Evolutionary conservation across 805 yeast genomes (phyloP), one percentile per base, ranked within the genome.

Genomic region (Wickerhamiella allomyrinae): DNA sequence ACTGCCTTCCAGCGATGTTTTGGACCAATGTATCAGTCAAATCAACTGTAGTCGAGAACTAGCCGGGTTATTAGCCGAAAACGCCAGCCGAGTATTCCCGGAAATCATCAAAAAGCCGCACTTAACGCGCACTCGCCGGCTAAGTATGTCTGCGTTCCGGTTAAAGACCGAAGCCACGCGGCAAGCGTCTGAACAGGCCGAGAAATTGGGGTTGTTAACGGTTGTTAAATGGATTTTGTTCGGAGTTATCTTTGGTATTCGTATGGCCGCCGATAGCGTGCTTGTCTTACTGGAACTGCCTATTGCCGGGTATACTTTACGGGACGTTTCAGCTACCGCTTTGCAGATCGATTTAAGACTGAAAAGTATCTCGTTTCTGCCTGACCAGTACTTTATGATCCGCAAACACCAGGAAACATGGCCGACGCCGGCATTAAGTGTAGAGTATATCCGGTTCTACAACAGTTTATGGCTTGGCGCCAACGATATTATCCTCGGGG

Each of bases 381-480:
- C 96, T 0, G 67, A 73, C 2, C 96, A 87, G 55, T 83, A 80
- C 51, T 57, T 75, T 39, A 71, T 76, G 37, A 68, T 79, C 19
- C 52, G 74, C 64, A 50, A 57, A 47, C 42, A 59, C 48, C 53
- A 65, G 50, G 51, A 59, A 47, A 50, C 62, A 55, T 56, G 71
- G 70, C 29, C 61, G 59, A 52, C 57, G 52, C 49, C 61, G 2
- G 55, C 51, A n/a, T 52, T 58, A 40, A 78, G 66, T 62, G 63
- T 57, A 47, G 72, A 55, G 58, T 70, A 55, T 63, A 72, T 54
- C 66, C 78, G 54, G 73, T 74, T 89, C 46, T 85, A 84, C 65
- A 93, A 93, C 54, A 78, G 87, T 1, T 47, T 87, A 1, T 91
- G 97, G 97, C 65, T 91, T 14, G 77, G 85, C 0, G 59, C 77